Evolutionary conservation across 345 rosid genomes (phyloP), one percentile per base, ranked within the genome.

Genomic region (Aquilaria malaccensis): DNA sequence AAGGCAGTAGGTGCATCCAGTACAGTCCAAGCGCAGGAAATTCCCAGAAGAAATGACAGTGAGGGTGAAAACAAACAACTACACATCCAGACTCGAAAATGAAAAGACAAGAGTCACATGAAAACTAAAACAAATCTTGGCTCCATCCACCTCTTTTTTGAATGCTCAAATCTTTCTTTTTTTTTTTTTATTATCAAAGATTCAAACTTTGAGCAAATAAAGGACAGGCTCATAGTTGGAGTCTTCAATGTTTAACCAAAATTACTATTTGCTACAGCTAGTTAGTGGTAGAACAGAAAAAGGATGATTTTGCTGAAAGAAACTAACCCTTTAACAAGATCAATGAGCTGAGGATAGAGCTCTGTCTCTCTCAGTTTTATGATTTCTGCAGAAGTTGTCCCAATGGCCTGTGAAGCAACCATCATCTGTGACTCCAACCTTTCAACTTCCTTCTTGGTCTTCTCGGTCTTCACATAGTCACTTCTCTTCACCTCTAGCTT

Each of bases 271-370:
- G 7, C 43, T 4, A 37, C 43, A 37, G 33, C 13, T 47, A 55
- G 49, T 62, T 7, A 31, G 41, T 55, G 33, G 9, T 54, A 22
- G 12, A 11, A 22, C 3, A 2, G 55, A 12, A 37, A 51, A 33
- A 45, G 43, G 54, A 56, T 54, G 53, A 32, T 37, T 46, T 30
- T 22, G 22, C 22, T 22, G 47, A 52, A 37, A 30, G 50, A 41
- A 33, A 81, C 91, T 73, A 57, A 89, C 97, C 96, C 96, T 80
- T 94, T 86, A 10, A 87, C 86, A 2, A 89, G 85, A 64, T 94
- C 88, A 14, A 89, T 70, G 47, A 94, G 96, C 68, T 94, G 99
- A 55, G 99, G 95, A 60, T 80, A 88, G 6, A 94, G 92, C 69
- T 89, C 84, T 0, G 82, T 78, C 57, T 94, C 97, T 62, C 99